These are phyloP conservation scores for Eutrema yunnanense DNA, from an alignment of 345 rosid genomes.

Conservation along the genomic window DNA sequence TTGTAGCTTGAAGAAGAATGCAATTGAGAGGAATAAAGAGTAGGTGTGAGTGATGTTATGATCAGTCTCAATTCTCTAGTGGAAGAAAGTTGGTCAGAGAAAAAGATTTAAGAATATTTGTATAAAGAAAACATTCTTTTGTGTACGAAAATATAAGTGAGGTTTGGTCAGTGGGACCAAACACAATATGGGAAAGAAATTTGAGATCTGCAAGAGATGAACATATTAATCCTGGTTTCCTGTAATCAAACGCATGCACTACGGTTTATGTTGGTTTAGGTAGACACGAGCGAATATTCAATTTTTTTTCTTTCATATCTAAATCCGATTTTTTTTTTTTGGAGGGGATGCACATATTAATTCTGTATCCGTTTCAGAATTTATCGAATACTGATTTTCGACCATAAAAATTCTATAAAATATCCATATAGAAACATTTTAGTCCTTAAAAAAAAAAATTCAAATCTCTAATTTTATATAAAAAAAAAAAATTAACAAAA, in stretches of 20 bases:
- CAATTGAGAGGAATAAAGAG: slow-evolving; percentile 15
- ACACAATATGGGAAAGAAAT: not conserved
- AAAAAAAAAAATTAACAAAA: not conserved
- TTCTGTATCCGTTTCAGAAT: not conserved
- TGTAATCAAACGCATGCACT: not conserved
- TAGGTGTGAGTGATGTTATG: slow-evolving; percentile 20
- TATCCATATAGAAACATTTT: not conserved
- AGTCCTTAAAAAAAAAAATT: not conserved
- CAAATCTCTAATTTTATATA: not conserved
- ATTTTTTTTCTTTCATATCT: not conserved
- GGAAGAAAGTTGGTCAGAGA: slow-evolving; percentile 6
- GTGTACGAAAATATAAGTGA: slow-evolving; percentile 17
- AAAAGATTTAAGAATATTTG: slow-evolving; percentile 5
- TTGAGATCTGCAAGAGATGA: not conserved
- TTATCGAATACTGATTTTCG: not conserved
- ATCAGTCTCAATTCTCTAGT: slow-evolving; percentile 14
- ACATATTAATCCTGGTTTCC: not conserved
- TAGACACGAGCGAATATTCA: not conserved
- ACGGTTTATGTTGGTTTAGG: not conserved
- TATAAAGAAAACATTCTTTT: slow-evolving; percentile 26
- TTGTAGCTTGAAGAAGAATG: slow-evolving; percentile 39
- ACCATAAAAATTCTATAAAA: not conserved
- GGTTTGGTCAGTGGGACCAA: slow-evolving; percentile 15
- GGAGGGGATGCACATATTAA: not conserved
- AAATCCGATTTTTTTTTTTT: not conserved